Evolutionary conservation across 768 basidiomycete genomes (phyloP).

Genomic region (Mycena rebaudengoi): DNA sequence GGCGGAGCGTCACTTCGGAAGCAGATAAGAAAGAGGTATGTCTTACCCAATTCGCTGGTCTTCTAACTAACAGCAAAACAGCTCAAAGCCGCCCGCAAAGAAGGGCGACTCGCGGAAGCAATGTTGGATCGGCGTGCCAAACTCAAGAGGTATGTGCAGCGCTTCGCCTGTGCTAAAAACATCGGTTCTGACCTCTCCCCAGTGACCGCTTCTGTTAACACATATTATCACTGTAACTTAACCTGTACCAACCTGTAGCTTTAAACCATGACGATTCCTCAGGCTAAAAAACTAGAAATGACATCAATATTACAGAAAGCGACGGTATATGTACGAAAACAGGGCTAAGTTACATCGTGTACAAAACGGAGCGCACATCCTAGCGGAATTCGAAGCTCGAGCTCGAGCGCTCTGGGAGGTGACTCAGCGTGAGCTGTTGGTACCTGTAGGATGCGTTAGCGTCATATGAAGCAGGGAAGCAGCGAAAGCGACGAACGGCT

Average conservation of each 20-base stretch:
- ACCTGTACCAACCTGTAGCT: slow-evolving; percentile 28
- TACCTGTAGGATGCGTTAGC: slow-evolving; percentile 59
- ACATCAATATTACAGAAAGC: slow-evolving; percentile 20
- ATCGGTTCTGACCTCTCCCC: slow-evolving; percentile 7
- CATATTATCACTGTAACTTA: slow-evolving; percentile 12
- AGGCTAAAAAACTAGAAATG: no score
- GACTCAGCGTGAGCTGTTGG: slow-evolving; percentile 85
- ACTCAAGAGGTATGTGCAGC: slow-evolving; percentile 71
- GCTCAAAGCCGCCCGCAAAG: slow-evolving; percentile 82
- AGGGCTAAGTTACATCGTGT: background rate
- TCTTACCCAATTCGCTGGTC: background rate
- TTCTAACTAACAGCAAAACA: slow-evolving; percentile 37
- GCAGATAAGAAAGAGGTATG: slow-evolving; percentile 80
- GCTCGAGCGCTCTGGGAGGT: slow-evolving; percentile 77
- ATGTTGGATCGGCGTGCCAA: slow-evolving; percentile 83
- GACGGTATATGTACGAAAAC: slow-evolving; percentile 4
- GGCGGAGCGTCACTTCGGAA: slow-evolving; percentile 71
- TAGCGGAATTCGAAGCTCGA: slow-evolving; percentile 91
- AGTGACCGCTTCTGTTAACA: slow-evolving; percentile 64
- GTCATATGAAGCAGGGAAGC: slow-evolving; percentile 7
- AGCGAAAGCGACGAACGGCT: slow-evolving; percentile 69
- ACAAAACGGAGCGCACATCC: background rate
- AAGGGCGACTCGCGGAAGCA: slow-evolving; percentile 83
- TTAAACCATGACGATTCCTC: no score
- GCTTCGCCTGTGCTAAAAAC: background rate